phyloP scores from a whole-genome alignment of 164 flowering plant species.

The Chimonanthus praecox region DNA sequence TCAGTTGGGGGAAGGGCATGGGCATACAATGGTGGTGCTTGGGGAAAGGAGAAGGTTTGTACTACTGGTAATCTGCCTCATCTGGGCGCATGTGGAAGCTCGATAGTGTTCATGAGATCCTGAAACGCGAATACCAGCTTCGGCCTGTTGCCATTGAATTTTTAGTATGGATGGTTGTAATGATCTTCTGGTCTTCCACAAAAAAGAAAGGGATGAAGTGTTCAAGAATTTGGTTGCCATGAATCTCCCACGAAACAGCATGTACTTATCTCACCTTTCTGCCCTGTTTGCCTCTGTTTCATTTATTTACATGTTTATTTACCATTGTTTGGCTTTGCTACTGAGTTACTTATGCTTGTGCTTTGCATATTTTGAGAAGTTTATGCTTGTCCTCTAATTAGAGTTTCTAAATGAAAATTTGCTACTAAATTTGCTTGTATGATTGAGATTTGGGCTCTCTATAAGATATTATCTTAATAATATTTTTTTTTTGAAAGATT shows the following conservation, averaged over 20 bases:
- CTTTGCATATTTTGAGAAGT: no score
- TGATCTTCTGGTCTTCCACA: constrained; percentile 98
- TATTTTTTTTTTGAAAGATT: no score
- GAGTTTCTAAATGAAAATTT: background rate
- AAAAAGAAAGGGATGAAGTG: constrained; percentile 95
- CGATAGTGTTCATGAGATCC: constrained; percentile 85
- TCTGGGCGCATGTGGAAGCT: constrained; percentile 98
- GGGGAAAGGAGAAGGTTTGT: constrained; percentile 95
- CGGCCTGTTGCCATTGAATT: constrained; percentile 99
- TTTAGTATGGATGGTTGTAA: constrained; percentile 99
- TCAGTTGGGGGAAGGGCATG: constrained; percentile 91
- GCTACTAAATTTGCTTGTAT: background rate
- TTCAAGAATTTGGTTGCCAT: constrained; percentile 87
- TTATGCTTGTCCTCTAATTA: background rate
- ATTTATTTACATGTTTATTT: constrained; percentile 7
- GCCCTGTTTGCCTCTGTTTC: background rate
- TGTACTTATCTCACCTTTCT: constrained; percentile 44
- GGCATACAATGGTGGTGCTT: constrained; percentile 98
- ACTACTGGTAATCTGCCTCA: constrained; percentile 79
- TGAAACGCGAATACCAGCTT: constrained; percentile 98
- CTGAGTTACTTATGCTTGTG: background rate
- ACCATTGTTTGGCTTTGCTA: background rate
- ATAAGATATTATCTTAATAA: background rate
- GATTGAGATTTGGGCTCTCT: background rate
- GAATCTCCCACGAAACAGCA: constrained; percentile 98